Evolutionary conservation across 768 basidiomycete species (phyloP).

Genomic region (Dioszegia aurantiaca): DNA sequence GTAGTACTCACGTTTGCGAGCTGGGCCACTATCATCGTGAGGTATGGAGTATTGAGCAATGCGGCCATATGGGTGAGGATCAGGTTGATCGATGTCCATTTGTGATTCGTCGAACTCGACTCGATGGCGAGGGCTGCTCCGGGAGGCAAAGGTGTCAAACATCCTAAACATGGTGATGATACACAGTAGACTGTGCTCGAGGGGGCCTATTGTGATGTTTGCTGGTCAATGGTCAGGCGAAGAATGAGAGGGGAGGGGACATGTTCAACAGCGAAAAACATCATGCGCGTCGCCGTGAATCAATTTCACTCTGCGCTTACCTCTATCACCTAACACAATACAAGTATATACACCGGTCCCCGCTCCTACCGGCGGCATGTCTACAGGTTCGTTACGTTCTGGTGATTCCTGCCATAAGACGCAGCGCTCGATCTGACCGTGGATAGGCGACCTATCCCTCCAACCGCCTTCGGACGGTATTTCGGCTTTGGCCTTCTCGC

Average conservation of each 20-base stretch:
- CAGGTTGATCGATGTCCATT: conserved; percentile 41
- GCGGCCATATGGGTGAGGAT: conserved; percentile 21
- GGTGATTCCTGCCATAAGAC: background rate
- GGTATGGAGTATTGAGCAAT: conserved; percentile 21
- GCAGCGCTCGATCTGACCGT: background rate
- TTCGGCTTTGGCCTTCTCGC: conserved; percentile 75
- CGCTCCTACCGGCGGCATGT: too few species aligned
- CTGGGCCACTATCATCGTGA: conserved; percentile 32
- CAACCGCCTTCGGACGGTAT: conserved; percentile 77
- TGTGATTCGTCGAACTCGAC: conserved; percentile 25
- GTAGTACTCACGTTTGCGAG: conserved; percentile 36
- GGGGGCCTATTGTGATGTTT: background rate
- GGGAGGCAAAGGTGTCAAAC: background rate
- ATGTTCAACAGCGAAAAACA: conserved; percentile 13
- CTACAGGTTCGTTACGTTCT: conserved; percentile 16
- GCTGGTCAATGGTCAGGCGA: background rate
- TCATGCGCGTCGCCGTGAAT: conserved; percentile 24
- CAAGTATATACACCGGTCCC: too few species aligned
- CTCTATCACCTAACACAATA: background rate
- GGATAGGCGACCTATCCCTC: conserved; percentile 39
- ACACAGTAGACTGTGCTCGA: background rate
- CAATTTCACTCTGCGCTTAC: conserved; percentile 1
- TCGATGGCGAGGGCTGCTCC: background rate
- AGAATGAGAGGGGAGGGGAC: background rate
- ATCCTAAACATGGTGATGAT: background rate